Evolutionary conservation across 2,329 filamentous ascomycete genomes (phyloP), one percentile per base, ranked within the genome.

Genomic region (Anisogramma anomala): DNA sequence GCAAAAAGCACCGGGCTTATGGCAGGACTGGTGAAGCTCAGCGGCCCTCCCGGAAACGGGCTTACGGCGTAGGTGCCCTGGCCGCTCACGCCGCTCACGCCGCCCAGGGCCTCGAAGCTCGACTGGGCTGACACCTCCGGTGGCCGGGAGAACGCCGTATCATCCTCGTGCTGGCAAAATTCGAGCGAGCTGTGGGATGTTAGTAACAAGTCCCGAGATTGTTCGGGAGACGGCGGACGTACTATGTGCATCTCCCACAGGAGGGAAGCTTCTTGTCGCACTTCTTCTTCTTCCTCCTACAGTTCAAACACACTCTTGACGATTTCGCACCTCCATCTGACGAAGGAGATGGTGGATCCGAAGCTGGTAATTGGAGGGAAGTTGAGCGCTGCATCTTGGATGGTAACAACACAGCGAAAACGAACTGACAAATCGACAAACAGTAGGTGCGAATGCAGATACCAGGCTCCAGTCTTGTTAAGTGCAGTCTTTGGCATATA

Each of bases 181-280:
- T 54, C 51, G 15, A 49, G 45, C 10, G 52, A 54, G 19, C 52
- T 55, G 31, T 15, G n/a, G 19, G 15, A 9, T n/a, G 36, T 45
- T 38, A n/a, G n/a, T n/a, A n/a, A n/a, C n/a, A n/a, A n/a, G n/a
- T n/a, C n/a, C n/a, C n/a, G n/a, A n/a, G 14, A 15, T 32, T 15
- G 15, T 11, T 10, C 18, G 15, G 15, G 11, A 7, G 9, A 32
- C 30, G 18, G 30, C 6, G 7, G 8, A 46, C 53, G 47, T 48
- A 57, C 54, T 55, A 50, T 13, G 48, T 50, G 39, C 54, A 57
- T 44, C 53, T 48, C 15, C 48, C 46, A 42, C 54, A 57, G 2
- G 48, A 50, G 3, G 54, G 54, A 22, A 53, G 43, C 13, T 48
- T 50, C 38, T 55, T 57, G 27, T 56, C 52, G 39, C 55, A 57